A percentile compares a stretch with the other conserved stretches of the same genome.
Conservation (phyloP, 2,329 filamentous ascomycete species). For the Xylaria multiplex region DNA sequence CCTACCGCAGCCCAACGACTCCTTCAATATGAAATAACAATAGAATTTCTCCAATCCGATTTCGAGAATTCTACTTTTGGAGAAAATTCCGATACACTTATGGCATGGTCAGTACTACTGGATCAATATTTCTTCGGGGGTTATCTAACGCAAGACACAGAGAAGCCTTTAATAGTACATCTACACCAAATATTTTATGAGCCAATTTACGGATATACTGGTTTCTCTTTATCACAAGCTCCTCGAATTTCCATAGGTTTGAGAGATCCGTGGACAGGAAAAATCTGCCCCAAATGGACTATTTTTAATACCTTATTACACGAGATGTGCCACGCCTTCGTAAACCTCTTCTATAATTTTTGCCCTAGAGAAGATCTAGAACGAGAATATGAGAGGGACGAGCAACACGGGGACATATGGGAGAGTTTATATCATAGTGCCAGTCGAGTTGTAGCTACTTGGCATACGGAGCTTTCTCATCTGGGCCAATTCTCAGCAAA, state of each 20-base stretch:
- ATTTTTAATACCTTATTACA: not conserved
- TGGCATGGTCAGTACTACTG: not conserved
- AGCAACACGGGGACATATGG: not conserved
- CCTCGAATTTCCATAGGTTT: not conserved
- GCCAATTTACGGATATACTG: not conserved
- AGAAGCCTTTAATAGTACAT: not conserved
- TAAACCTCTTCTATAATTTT: not conserved
- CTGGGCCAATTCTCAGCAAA: not conserved
- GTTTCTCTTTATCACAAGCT: not conserved
- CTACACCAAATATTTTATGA: not conserved
- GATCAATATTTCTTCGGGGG: conserved; percentile 1
- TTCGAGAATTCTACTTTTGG: not conserved
- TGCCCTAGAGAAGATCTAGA: not conserved
- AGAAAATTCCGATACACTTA: not conserved
- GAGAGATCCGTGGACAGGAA: not conserved
- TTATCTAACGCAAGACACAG: not conserved
- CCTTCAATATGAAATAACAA: not conserved
- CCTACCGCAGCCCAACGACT: not conserved
- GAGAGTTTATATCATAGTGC: not conserved
- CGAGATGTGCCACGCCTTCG: not conserved
- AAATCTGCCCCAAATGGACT: not conserved
- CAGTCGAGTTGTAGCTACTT: not conserved
- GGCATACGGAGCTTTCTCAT: not conserved
- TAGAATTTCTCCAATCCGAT: not conserved
- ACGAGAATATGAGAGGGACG: not conserved